phyloP scores from a whole-genome alignment of 805 yeast genomes.

The Candida awuae region DNA sequence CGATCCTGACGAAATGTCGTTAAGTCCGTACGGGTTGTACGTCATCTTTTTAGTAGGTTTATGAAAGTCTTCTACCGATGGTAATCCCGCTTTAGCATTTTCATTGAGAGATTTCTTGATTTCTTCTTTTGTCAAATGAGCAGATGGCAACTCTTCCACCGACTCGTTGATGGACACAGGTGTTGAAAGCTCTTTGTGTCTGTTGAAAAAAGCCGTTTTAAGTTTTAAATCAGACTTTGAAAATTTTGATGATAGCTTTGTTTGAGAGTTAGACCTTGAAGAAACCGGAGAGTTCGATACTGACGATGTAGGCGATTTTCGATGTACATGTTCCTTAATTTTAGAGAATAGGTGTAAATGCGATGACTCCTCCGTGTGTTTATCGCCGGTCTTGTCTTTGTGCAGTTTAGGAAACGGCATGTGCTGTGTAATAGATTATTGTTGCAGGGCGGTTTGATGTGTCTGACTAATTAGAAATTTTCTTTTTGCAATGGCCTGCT shows the following conservation, averaged over 20 bases:
- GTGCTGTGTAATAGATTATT: not conserved
- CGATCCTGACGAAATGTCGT: conserved; percentile 2
- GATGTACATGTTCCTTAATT: conserved; percentile 6
- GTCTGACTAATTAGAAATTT: not conserved
- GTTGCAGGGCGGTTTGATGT: not conserved
- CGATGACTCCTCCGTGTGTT: conserved; percentile 3
- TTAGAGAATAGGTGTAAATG: conserved; percentile 1
- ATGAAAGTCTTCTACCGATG: conserved; percentile 23
- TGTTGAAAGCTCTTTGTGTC: not conserved
- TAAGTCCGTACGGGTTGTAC: conserved; percentile 59
- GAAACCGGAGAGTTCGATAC: not conserved
- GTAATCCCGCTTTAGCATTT: conserved; percentile 20
- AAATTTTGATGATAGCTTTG: not conserved
- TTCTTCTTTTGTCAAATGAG: conserved; percentile 8
- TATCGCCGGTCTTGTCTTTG: conserved; percentile 1
- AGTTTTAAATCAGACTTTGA: not conserved
- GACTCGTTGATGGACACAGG: too few relatives aligned
- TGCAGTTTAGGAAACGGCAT: conserved; percentile 6
- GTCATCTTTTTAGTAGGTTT: conserved; percentile 34
- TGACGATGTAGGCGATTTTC: not conserved
- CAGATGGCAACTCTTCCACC: not conserved
- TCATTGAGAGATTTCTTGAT: conserved; percentile 6
- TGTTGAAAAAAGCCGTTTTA: not conserved
- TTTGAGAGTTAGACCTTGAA: not conserved
- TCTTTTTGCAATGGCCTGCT: not conserved